These are phyloP conservation scores for Ophiocordyceps sinensis DNA, from an alignment of 2,329 filamentous ascomycete species.

Conservation along the genomic window DNA sequence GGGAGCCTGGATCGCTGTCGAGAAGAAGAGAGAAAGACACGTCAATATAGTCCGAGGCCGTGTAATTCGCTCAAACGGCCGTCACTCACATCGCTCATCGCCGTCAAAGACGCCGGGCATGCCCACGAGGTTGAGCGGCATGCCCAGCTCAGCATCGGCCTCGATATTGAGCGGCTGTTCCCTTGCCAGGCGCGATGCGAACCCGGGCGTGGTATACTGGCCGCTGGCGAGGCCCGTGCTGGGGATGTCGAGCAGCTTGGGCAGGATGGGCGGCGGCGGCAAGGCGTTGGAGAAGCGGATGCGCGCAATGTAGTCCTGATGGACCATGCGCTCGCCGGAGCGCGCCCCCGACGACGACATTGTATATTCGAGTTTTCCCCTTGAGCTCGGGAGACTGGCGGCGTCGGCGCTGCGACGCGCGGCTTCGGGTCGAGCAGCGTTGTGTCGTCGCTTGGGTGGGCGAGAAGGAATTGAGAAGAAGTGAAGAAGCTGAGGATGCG, in stretches of 20 bases:
- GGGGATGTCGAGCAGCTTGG: constrained; percentile 93
- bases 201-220: constrained; percentile 81
- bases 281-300: constrained; percentile 93
- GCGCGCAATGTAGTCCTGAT: constrained; percentile 95
- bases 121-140: constrained; percentile 91
- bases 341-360: constrained; percentile 22
- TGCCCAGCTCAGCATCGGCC: constrained; percentile 91
- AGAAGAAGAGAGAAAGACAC: neutral
- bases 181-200: constrained; percentile 75
- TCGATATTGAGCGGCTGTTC: constrained; percentile 95
- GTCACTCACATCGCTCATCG: constrained; percentile 70
- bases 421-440: neutral
- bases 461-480: neutral
- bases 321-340: constrained; percentile 46
- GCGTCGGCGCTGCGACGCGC: neutral
- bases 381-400: neutral
- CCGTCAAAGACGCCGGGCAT: constrained; percentile 92
- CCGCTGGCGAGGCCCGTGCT: constrained; percentile 77
- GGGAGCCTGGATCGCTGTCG: constrained; percentile 65
- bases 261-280: constrained; percentile 83
- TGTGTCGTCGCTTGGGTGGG: neutral
- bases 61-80: neutral
- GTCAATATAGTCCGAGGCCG: no score
- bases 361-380: neutral
- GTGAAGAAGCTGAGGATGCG: neutral